These are phyloP conservation scores for Gossypium davidsonii DNA, from an alignment of 441 rosid genomes.

Conservation along the genomic window DNA sequence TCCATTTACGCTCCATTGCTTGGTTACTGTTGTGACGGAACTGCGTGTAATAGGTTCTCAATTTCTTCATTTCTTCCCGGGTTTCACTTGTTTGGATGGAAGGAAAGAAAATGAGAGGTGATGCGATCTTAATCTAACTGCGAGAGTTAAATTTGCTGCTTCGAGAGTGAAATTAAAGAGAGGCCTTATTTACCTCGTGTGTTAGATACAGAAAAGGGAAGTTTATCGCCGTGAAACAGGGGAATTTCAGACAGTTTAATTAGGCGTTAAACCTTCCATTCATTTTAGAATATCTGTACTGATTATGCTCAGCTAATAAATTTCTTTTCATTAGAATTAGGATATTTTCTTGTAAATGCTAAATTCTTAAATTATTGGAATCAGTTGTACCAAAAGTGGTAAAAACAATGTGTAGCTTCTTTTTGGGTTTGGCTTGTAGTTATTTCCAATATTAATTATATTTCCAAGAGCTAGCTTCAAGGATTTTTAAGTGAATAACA, in stretches of 20 bases:
- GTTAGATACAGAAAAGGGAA: neutral
- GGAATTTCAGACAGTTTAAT: neutral
- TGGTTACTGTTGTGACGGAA: constrained; percentile 25
- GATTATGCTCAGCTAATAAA: too few relatives aligned
- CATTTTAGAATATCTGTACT: neutral
- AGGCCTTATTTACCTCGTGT: neutral
- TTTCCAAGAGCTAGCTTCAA: too few relatives aligned
- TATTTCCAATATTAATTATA: too few relatives aligned
- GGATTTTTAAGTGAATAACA: too few relatives aligned
- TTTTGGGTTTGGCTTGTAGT: too few relatives aligned
- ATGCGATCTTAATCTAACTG: neutral
- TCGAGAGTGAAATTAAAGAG: constrained; percentile 7
- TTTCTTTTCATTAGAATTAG: too few relatives aligned
- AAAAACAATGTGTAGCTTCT: too few relatives aligned
- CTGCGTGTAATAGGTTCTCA: constrained; percentile 48
- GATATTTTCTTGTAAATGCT: neutral
- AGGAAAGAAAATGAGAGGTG: neutral
- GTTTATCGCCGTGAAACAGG: neutral
- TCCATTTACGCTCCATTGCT: constrained; percentile 66
- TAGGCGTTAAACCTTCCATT: neutral
- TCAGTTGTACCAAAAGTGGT: too few relatives aligned
- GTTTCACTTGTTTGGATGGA: neutral
- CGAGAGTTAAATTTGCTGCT: constrained; percentile 8
- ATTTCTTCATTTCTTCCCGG: constrained; percentile 33
- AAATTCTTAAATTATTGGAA: too few relatives aligned